Evolutionary conservation across 768 basidiomycete genomes (phyloP), one percentile per base, ranked within the genome.

Genomic region (Piloderma croceum): DNA sequence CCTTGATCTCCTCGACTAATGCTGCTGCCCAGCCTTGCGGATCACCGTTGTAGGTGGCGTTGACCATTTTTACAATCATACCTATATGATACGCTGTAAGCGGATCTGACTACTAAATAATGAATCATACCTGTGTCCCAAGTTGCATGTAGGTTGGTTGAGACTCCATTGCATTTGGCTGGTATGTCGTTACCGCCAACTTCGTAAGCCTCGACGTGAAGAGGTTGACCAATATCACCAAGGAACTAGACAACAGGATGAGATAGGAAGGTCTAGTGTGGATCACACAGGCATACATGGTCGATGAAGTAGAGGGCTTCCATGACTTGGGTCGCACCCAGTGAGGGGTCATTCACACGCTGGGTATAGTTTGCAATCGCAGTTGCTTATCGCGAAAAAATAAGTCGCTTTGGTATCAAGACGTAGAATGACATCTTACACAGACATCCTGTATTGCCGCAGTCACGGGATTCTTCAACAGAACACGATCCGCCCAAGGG

Each of bases 291-390:
- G 38, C 55, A 32, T 39, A 57, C 56, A 34, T 45, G 68, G 22
- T 69, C 73, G 10, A 78, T 50, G 53, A 77, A 79, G 45, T 70
- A 68, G 21, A 79, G 56, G 5, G 76, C 76, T 46, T 78, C 70
- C 43, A 73, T 70, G 5, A 59, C 52, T 48, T 77, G 73, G 2
- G 57, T 49, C 5, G 59, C 58, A 27, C 62, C 63, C 17, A 77
- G 61, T 5, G 58, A 53, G 4, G 68, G 64, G 37, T 73, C 57
- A 9, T 65, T 60, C 15, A 76, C 65, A 10, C 74, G 70, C 11
- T 56, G 62, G 3, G 76, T 79, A 49, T 77, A 77, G 54, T 77
- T 78, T 1, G 75, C 71, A 44, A 77, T 77, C 20, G 76, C 75
- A 24, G 63, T 68, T 41, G 77, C 75, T 77, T 2, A 2, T 17